Conservation (phyloP, 371 early-diverging fungal species). For the Mortierella sp. region DNA sequence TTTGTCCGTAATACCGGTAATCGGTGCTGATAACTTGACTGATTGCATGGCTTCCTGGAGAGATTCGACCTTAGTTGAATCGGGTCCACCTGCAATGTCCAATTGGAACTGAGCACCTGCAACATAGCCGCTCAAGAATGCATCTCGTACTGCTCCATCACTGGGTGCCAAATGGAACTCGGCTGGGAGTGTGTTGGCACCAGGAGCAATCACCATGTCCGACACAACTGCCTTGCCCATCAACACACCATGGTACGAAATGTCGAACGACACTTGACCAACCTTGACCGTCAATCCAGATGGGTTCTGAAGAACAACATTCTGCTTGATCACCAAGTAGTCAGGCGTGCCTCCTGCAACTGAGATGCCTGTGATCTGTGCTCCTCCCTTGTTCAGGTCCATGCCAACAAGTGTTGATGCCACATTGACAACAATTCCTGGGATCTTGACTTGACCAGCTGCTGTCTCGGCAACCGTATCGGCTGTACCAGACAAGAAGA, state of each 20-base stretch:
- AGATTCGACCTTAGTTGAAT: conserved; percentile 57
- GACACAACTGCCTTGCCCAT: conserved; percentile 48
- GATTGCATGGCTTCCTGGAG: conserved; percentile 60
- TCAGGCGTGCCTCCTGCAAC: conserved; percentile 59
- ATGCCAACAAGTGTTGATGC: conserved; percentile 61
- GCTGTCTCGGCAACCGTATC: conserved; percentile 64
- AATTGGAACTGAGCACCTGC: conserved; percentile 54
- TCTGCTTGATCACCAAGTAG: conserved; percentile 55
- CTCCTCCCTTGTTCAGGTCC: conserved; percentile 54
- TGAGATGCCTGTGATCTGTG: conserved; percentile 54
- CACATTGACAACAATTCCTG: conserved; percentile 61
- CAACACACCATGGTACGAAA: conserved; percentile 52
- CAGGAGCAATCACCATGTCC: conserved; percentile 60
- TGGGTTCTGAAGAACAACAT: conserved; percentile 61
- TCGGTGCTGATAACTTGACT: conserved; percentile 55
- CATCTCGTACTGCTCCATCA: conserved; percentile 25
- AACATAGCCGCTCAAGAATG: conserved; percentile 44
- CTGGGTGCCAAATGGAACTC: conserved; percentile 49
- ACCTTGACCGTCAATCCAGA: conserved; percentile 64
- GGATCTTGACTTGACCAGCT: conserved; percentile 60
- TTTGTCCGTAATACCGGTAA: conserved; percentile 57
- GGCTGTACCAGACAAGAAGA: conserved; percentile 62
- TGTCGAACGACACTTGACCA: conserved; percentile 60
- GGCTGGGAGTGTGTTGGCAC: conserved; percentile 56
- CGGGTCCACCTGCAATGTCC: conserved; percentile 53